Evolutionary conservation across 169 alveolate genomes (phyloP).

Genomic region (Plasmodium cynomolgi): DNA sequence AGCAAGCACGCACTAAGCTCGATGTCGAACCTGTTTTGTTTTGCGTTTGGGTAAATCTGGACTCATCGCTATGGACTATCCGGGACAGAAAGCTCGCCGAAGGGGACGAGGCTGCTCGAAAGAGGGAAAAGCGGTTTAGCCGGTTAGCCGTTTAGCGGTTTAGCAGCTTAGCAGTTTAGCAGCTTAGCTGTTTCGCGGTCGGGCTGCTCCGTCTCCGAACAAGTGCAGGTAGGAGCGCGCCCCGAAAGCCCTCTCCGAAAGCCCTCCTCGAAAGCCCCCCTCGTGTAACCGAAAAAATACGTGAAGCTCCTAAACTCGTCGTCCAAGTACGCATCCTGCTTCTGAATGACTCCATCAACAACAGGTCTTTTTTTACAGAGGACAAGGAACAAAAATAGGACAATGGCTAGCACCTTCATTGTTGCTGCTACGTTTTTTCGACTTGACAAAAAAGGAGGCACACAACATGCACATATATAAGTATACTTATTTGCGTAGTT

Average conservation of each 20-base stretch:
- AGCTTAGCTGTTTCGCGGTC: background rate
- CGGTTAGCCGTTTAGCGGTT: background rate
- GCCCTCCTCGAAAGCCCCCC: too few relatives aligned
- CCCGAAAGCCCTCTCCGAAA: background rate
- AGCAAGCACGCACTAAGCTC: background rate
- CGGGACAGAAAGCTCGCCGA: constrained; percentile 60
- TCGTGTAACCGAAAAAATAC: constrained; percentile 57
- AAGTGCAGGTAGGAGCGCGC: background rate
- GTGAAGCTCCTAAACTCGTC: constrained; percentile 72
- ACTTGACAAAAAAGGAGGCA: background rate
- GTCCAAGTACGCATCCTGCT: constrained; percentile 56
- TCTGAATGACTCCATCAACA: constrained; percentile 19
- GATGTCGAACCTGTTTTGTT: constrained; percentile 38
- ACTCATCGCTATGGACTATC: constrained; percentile 57
- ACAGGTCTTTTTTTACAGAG: constrained; percentile 6
- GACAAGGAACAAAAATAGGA: constrained; percentile 17
- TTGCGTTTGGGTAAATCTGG: constrained; percentile 33
- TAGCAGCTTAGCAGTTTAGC: background rate
- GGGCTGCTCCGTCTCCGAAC: background rate
- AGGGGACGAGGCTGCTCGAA: constrained; percentile 64
- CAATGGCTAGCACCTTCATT: background rate
- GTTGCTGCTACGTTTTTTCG: background rate
- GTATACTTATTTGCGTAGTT: background rate
- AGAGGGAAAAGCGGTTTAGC: background rate
- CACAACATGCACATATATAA: background rate